Evolutionary conservation across 1,139 yeast genomes (phyloP), one percentile per base, ranked within the genome.

Genomic region (Blastobotrys arbuscula): DNA sequence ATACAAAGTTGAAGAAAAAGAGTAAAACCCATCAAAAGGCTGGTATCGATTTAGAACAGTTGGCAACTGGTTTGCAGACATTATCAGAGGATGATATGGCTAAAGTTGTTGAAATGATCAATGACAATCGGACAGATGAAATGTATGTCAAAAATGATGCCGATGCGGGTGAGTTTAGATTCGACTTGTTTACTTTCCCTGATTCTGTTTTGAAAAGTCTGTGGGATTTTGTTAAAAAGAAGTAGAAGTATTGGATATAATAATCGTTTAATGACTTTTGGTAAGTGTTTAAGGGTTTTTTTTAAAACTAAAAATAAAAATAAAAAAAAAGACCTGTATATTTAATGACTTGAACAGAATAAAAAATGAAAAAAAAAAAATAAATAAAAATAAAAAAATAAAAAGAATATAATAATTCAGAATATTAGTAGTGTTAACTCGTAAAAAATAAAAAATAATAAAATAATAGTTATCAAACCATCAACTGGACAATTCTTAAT

Each of bases 101-200:
- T 51, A 95, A 90, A 35, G 94, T 92, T 46, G 97, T 92, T 48
- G 97, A 92, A 69, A 90, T 92, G 97, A 95, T 92, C 35, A 89
- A 96, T 48, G 97, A 92, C 67, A 92, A 92, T 70, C 82, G 88
- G 67, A 89, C 97, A 16, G 82, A 87, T 44, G 97, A 92, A 51
- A 92, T 92, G 96, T 89, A 86, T 68, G 86, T 92, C 62, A 89
- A 90, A 66, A 92, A 92, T 68, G 96, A 92, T 64, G 90, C 87
- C 46, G 97, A 90, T 55, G 94, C 88, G 61, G 98, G 98, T 45
- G 98, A 92, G 71, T 92, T 92, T 67, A 90, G 95, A 52, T 88
- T 92, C 86, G 98, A 92, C 69, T 76, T 92, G 60, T 90, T 82
- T 67, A 90, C 97, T 39, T 75, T 92, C 59, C 98, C 98, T 19